Conservation (phyloP, 1,284 basidiomycete genomes). For the Schizophyllum commune region DNA sequence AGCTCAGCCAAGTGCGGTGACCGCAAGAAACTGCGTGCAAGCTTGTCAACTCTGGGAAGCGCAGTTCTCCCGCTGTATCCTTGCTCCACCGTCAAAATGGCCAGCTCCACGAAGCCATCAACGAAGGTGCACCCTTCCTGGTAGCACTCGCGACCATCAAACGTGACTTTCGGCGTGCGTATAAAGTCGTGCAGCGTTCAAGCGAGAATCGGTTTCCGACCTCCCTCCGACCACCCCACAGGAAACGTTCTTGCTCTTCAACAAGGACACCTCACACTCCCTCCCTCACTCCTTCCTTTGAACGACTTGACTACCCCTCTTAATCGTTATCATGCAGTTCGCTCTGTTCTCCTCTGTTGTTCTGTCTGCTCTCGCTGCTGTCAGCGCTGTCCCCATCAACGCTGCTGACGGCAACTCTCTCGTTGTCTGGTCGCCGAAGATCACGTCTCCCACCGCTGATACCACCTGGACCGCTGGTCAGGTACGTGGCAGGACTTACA, state of each 20-base stretch:
- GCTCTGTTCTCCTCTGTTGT: neutral
- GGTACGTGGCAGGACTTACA: no score
- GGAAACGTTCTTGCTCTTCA: neutral
- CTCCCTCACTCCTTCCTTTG: neutral
- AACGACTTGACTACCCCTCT: neutral
- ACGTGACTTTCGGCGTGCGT: neutral
- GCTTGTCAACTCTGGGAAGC: no score
- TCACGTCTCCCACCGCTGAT: slow-evolving; percentile 11
- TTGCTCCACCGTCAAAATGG: no score
- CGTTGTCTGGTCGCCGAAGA: slow-evolving; percentile 9
- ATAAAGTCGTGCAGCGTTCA: neutral
- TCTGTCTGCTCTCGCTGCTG: neutral
- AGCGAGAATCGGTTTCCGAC: neutral
- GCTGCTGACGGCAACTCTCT: neutral
- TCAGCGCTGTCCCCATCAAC: neutral
- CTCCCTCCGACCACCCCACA: neutral
- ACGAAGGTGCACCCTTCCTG: no score
- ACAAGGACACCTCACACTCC: neutral
- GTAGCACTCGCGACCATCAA: neutral
- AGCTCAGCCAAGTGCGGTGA: no score
- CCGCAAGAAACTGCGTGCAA: no score
- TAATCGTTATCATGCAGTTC: neutral
- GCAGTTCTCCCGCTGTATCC: no score
- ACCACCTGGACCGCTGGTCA: slow-evolving; percentile 3
- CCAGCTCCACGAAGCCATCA: no score